Conservation (phyloP, 192 early-diverging fungal genomes). For the Gonapodya sp. region DNA sequence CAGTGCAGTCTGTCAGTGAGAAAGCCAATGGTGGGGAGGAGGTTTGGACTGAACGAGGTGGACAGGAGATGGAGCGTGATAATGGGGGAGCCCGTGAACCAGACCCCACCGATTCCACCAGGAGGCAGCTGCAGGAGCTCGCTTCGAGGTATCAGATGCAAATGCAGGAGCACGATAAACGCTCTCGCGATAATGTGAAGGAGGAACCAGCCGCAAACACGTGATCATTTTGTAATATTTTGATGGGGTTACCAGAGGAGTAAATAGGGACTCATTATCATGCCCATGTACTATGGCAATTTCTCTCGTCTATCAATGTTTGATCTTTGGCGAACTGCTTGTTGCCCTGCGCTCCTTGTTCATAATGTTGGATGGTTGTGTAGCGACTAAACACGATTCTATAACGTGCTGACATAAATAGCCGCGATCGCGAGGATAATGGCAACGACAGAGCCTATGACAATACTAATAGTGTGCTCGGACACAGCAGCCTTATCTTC, state of each 20-base stretch:
- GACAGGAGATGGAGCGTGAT: neutral
- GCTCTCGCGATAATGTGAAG: too few relatives aligned
- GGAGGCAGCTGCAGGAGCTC: neutral
- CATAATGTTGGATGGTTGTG: too few relatives aligned
- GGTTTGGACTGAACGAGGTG: neutral
- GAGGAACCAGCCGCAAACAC: too few relatives aligned
- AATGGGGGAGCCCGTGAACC: neutral
- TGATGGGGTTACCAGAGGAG: too few relatives aligned
- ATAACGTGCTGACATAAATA: neutral
- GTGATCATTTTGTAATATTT: too few relatives aligned
- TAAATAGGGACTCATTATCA: too few relatives aligned
- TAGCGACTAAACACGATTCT: too few relatives aligned
- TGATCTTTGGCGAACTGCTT: too few relatives aligned
- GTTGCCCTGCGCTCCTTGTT: too few relatives aligned
- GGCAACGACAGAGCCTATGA: neutral
- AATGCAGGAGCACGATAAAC: neutral
- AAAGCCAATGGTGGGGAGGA: neutral
- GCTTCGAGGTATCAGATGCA: conserved; percentile 1
- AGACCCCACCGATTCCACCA: neutral
- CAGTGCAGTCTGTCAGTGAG: neutral
- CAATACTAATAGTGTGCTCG: neutral
- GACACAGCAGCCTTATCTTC: neutral
- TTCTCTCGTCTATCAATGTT: too few relatives aligned
- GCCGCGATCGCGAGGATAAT: neutral
- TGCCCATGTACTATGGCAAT: too few relatives aligned